Percentiles rank a stretch among this genome's conserved stretches.
Conservation (phyloP, 768 basidiomycete species). For the Xerocomellus intermedius region DNA sequence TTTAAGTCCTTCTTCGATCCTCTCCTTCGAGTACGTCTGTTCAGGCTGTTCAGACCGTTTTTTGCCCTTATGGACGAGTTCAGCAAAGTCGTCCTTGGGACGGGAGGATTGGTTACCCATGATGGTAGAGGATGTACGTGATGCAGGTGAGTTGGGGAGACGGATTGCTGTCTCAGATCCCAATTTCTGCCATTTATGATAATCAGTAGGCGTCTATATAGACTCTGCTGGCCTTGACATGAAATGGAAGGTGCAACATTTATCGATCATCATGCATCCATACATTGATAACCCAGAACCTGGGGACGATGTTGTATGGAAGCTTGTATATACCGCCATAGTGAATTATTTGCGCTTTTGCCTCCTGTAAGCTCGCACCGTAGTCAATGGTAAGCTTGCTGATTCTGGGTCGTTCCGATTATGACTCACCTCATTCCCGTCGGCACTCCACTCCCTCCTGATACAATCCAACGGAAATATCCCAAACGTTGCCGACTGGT, state of each 20-base stretch:
- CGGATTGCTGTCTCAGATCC: neutral
- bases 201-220: neutral
- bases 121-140: neutral
- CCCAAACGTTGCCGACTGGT: no score
- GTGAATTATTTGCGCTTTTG: no score
- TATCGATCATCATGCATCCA: no score
- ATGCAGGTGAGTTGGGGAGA: neutral
- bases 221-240: neutral
- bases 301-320: no score
- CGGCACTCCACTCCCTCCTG: no score
- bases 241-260: neutral
- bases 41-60: neutral
- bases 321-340: no score
- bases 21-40: constrained; percentile 1
- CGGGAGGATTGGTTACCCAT: constrained; percentile 5
- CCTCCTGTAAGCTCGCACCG: no score
- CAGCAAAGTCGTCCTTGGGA: neutral
- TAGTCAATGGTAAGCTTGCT: no score
- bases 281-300: no score
- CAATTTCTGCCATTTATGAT: neutral
- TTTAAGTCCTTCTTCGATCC: constrained; percentile 2
- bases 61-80: neutral
- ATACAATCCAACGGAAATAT: no score
- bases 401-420: no score
- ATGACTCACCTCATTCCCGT: no score